Conservation (phyloP, 78 protist genomes). For the Dictyostelium brefeldianum region DNA sequence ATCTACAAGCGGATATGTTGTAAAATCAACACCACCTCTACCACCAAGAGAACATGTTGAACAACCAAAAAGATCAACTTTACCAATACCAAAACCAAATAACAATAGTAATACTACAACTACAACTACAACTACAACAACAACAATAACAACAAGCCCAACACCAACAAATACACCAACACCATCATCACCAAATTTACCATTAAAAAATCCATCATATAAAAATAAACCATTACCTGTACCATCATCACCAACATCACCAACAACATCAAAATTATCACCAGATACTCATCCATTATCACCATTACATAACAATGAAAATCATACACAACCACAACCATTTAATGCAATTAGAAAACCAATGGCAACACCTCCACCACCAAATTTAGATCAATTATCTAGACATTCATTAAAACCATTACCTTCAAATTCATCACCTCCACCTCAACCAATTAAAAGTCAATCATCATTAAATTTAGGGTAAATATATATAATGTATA, state of each 20-base stretch:
- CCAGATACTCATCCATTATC: background rate
- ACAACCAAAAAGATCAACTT: conserved; percentile 13
- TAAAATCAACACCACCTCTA: background rate
- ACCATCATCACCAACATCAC: background rate
- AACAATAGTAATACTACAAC: background rate
- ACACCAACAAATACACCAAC: background rate
- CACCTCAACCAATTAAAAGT: background rate
- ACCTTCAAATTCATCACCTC: background rate
- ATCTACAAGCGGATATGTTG: background rate
- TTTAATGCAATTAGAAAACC: background rate
- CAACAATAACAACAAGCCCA: background rate
- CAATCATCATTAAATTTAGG: background rate
- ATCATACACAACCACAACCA: background rate
- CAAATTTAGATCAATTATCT: background rate
- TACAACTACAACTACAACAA: background rate
- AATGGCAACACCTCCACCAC: background rate
- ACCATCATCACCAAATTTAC: conserved; percentile 6
- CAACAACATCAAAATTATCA: background rate
- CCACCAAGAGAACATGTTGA: background rate
- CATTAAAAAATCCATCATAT: background rate
- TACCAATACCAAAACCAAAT: conserved; percentile 5
- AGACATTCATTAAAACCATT: background rate
- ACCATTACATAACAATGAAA: background rate
- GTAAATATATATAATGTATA: background rate
- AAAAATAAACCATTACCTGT: conserved; percentile 1